phyloP scores from a whole-genome alignment of 2,329 filamentous ascomycete species.

The Didymella keratinophila region DNA sequence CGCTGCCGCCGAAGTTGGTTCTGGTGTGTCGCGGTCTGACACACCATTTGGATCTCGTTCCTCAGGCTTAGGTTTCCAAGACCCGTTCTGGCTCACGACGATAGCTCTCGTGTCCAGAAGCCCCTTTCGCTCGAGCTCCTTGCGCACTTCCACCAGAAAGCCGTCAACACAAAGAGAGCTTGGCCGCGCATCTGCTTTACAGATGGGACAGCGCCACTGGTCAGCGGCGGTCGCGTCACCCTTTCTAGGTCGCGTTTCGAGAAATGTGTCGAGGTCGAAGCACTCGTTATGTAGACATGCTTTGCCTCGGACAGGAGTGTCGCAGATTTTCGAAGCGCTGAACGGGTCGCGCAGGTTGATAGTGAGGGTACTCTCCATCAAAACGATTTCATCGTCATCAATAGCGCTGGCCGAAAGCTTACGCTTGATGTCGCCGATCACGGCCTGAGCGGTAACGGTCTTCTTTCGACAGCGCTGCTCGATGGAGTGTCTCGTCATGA shows the following conservation, averaged over 20 bases:
- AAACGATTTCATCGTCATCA: slow-evolving; percentile 60
- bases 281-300: slow-evolving; percentile 82
- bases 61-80: slow-evolving; percentile 64
- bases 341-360: slow-evolving; percentile 59
- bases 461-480: slow-evolving; percentile 33
- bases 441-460: slow-evolving; percentile 57
- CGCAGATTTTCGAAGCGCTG: slow-evolving; percentile 62
- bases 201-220: slow-evolving; percentile 88
- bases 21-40: slow-evolving; percentile 20
- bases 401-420: slow-evolving; percentile 50
- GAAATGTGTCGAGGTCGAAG: slow-evolving; percentile 86
- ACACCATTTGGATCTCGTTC: slow-evolving; percentile 25
- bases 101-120: slow-evolving; percentile 67
- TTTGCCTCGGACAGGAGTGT: slow-evolving; percentile 73
- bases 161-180: slow-evolving; percentile 73
- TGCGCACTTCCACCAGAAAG: slow-evolving; percentile 72
- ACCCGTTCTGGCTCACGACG: slow-evolving; percentile 68
- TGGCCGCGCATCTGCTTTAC: slow-evolving; percentile 78
- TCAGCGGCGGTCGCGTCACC: slow-evolving; percentile 60
- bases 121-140: slow-evolving; percentile 59
- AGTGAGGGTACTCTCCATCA: slow-evolving; percentile 52
- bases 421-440: slow-evolving; percentile 65
- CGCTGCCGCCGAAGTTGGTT: not conserved
- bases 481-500: slow-evolving; percentile 55
- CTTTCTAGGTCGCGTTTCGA: slow-evolving; percentile 55